Base-by-base conservation (phyloP, 2,329 filamentous ascomycete genomes). In the Exophiala xenobiotica region DNA sequence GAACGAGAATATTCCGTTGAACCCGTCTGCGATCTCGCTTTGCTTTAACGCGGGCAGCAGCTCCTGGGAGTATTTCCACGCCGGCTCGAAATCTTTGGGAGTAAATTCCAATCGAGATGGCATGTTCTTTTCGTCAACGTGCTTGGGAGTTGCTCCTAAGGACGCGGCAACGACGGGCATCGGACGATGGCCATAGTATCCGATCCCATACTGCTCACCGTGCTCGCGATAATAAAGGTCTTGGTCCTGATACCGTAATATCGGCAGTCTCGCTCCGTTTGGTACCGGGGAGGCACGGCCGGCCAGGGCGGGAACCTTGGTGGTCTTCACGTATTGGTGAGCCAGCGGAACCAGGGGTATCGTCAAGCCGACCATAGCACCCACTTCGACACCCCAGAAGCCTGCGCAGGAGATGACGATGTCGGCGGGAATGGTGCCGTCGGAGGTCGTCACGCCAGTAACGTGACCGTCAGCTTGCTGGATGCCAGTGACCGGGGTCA, bases 1-100 rank as follows among this genome's bases (percentile, higher is more conserved):
- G 61, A 85, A 85, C 0, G 82, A 85, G 65, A 85, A 81, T 59
- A 85, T 75, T 2, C 82, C 82, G 59, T 85, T 85, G 72, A 85
- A 85, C 0, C 81, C 82, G 33, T 82, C 76, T 0, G 70, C 76
- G 5, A 85, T 75, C 51, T 80, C 65, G 11, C 68, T 74, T 3
- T 79, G 68, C 2, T 68, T 65, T 3, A 85, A 67, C 1, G 68
- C 69, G 0, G 82, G 82, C 1, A 85, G 64, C 0, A 85, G 65
- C 23, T 78, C 71, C 54, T 78, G 70, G 0, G 78, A 77, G 9
- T 79, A 69, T 52, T 78, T 68, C 82, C 82, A 85, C 0, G 80
- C 82, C 0, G 79, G 78, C 2, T 72, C 74, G 51, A 85, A 85
- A 60, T 85, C 82, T 23, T 83, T 70, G 0, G 70, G 65, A 0